Base-by-base conservation (phyloP, 2,329 filamentous ascomycete genomes). In the Phialophora macrospora region DNA sequence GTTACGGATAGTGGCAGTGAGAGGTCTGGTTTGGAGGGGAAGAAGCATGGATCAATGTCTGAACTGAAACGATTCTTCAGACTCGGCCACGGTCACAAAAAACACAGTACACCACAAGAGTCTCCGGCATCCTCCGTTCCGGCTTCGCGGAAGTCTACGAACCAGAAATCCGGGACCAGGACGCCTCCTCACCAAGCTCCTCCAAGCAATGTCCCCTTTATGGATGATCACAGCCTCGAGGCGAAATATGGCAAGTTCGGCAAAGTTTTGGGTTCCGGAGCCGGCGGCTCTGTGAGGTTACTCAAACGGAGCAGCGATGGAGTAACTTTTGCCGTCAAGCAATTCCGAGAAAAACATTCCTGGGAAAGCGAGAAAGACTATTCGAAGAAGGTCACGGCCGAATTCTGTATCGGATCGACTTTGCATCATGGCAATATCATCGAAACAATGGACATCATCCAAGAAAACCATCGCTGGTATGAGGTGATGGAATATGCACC, bases 401-500 rank as follows among this genome's bases (percentile, higher is more conserved):
- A 99, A 75, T 99, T 99, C 78, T 99, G 95, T 76, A 94, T 99
- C 72, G 95, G 95, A 12, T 98, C 94, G 2, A 97, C 95, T 0
- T 82, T 99, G 44, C 95, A 98, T 74, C 95, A 99, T 74, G 94
- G 95, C 73, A 99, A 99, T 76, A 93, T 99, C 72, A 98, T 99
- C 73, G 95, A 99, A 78, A 98, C 95, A 0, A 85, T 99, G 71
- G 95, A 99, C 77, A 96, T 99, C 69, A 87, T 99, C 11, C 91
- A 96, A 71, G 95, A 99, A 79, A 95, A 94, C 78, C 88, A 87
- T 58, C 93, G 90, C 70, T 99, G 95, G 92, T 99, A 93, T 74
- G 94, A 98, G 75, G 95, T 99, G 49, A 99, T 99, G 95, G 95
- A 99, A 76, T 99, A 96, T 75, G 95, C 93, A 11, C 95, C 95